Conservation (phyloP, 768 basidiomycete species). For the Podaxis sp. region DNA sequence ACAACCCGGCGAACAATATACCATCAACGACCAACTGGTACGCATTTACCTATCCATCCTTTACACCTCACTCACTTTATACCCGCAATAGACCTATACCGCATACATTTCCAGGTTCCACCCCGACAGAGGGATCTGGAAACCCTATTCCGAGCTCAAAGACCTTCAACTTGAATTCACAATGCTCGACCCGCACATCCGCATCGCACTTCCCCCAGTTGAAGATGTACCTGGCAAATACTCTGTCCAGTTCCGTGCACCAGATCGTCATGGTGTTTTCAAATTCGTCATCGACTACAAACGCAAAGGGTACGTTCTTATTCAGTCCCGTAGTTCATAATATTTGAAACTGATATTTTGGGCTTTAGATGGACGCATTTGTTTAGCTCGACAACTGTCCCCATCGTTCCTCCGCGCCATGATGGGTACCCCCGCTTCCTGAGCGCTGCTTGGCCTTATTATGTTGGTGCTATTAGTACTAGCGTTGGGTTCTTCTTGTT, state of each 20-base stretch:
- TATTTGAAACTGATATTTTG: conserved; percentile 2
- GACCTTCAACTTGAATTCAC: conserved; percentile 96
- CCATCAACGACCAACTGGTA: conserved; percentile 84
- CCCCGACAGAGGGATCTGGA: conserved; percentile 56
- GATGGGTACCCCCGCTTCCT: conserved; percentile 96
- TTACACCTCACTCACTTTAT: conserved; percentile 3
- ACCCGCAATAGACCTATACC: conserved; percentile 57
- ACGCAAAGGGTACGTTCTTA: conserved; percentile 70
- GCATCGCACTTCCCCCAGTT: conserved; percentile 68
- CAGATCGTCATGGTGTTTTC: conserved; percentile 97
- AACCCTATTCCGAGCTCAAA: conserved; percentile 62
- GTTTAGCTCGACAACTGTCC: conserved; percentile 68
- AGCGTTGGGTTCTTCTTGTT: conserved; percentile 85
- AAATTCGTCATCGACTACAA: conserved; percentile 93
- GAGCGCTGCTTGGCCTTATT: conserved; percentile 95
- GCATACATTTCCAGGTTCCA: conserved; percentile 72
- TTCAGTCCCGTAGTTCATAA: conserved; percentile 2
- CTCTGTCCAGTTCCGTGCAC: conserved; percentile 81
- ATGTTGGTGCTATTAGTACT: conserved; percentile 86
- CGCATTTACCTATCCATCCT: conserved; percentile 19
- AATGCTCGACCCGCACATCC: conserved; percentile 97
- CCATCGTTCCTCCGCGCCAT: conserved; percentile 91
- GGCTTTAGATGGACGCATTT: conserved; percentile 68
- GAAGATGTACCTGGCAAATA: conserved; percentile 63
- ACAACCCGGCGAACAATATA: conserved; percentile 68